These are phyloP conservation scores for Penicillium sp. DNA, from an alignment of 2,329 filamentous ascomycete genomes.

Conservation along the genomic window DNA sequence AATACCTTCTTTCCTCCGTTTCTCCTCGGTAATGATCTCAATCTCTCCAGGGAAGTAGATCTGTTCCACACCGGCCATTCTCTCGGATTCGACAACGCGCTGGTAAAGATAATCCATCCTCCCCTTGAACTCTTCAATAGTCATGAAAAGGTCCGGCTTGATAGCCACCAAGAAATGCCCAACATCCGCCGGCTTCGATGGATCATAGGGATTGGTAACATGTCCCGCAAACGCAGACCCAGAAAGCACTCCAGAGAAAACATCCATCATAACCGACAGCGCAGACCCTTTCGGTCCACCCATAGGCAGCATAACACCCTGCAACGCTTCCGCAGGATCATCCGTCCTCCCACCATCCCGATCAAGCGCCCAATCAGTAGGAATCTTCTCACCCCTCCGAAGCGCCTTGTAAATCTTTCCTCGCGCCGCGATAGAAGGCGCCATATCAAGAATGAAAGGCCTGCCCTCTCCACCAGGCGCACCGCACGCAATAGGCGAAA, in stretches of 20 bases:
- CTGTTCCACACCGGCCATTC: constrained; percentile 55
- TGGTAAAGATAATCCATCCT: constrained; percentile 61
- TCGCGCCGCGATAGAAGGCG: constrained; percentile 47
- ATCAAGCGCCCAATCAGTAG: constrained; percentile 71
- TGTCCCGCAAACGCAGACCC: constrained; percentile 77
- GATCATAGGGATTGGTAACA: constrained; percentile 76
- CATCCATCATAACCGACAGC: constrained; percentile 82
- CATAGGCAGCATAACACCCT: constrained; percentile 83
- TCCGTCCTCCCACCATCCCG: constrained; percentile 68
- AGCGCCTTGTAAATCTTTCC: constrained; percentile 51
- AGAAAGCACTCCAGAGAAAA: constrained; percentile 76
- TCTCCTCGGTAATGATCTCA: constrained; percentile 52
- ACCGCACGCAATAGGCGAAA: constrained; percentile 73
- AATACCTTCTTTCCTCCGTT: constrained; percentile 30
- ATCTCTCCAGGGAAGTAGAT: constrained; percentile 63
- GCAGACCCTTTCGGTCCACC: constrained; percentile 80
- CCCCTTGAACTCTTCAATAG: constrained; percentile 66
- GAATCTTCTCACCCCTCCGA: constrained; percentile 46
- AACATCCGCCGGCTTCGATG: constrained; percentile 67
- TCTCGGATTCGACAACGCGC: constrained; percentile 55
- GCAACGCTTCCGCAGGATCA: constrained; percentile 70
- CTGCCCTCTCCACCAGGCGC: constrained; percentile 62
- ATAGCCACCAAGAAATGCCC: constrained; percentile 73
- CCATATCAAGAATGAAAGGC: constrained; percentile 61
- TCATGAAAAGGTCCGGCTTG: constrained; percentile 75